Conservation (phyloP, 495 filamentous ascomycete genomes). For the Penicillium egyptiacum region DNA sequence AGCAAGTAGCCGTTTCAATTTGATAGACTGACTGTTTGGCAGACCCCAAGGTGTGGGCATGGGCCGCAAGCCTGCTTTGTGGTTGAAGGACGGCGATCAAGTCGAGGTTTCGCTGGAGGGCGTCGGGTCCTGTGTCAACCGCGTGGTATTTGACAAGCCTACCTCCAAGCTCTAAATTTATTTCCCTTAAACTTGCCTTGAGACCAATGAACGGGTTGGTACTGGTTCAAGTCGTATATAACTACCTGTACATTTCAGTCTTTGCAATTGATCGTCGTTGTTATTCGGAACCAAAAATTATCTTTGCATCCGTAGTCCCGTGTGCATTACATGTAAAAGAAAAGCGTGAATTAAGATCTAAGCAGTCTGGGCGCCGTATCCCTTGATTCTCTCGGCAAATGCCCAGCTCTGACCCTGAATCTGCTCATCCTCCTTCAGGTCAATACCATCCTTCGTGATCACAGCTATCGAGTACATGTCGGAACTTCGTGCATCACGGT, state of each 20-base stretch:
- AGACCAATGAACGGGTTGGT: not conserved
- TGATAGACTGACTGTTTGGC: conserved; percentile 12
- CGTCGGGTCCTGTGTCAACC: conserved; percentile 70
- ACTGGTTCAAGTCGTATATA: conserved; percentile 4
- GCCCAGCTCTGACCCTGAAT: conserved; percentile 90
- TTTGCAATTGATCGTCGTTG: conserved; percentile 2
- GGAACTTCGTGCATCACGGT: conserved; percentile 89
- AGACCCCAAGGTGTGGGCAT: conserved; percentile 78
- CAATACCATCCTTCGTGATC: conserved; percentile 76
- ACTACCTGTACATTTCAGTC: not conserved
- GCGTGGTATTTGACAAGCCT: conserved; percentile 63
- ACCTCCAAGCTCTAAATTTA: conserved; percentile 50
- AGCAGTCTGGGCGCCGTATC: conserved; percentile 68
- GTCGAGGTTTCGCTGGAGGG: conserved; percentile 72
- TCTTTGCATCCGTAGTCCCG: conserved; percentile 5
- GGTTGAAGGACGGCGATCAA: conserved; percentile 78
- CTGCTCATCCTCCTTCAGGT: conserved; percentile 76
- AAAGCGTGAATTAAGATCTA: conserved; percentile 30
- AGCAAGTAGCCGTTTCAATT: not conserved
- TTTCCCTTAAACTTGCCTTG: not conserved
- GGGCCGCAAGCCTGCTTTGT: conserved; percentile 69
- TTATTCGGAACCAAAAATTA: not conserved
- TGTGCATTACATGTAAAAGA: conserved; percentile 17
- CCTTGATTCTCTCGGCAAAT: conserved; percentile 84
- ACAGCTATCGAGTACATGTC: conserved; percentile 90